A percentile compares a stretch with the other conserved stretches of the same genome.
These are phyloP conservation scores for Serendipita vermifera DNA, from an alignment of 768 basidiomycete species.

Conservation along the genomic window DNA sequence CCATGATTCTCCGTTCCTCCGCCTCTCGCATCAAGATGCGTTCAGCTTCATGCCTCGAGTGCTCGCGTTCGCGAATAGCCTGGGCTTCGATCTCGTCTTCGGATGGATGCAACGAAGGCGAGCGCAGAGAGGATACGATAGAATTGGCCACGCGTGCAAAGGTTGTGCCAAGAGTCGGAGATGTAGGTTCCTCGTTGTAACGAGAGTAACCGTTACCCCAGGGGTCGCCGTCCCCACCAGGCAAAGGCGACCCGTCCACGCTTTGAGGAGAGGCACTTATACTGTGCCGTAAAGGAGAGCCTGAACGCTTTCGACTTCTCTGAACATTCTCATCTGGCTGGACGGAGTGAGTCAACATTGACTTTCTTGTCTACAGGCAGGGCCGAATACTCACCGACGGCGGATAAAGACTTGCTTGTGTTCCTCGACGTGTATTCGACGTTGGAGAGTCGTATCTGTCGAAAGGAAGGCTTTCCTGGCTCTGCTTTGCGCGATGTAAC, in stretches of 20 bases:
- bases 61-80: slow-evolving; percentile 62
- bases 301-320: neutral
- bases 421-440: neutral
- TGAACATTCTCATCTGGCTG: slow-evolving; percentile 2
- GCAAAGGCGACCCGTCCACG: slow-evolving; percentile 12
- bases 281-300: slow-evolving; percentile 4
- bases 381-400: neutral
- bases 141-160: slow-evolving; percentile 64
- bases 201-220: slow-evolving; percentile 36
- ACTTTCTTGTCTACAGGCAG: neutral
- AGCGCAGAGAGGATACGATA: slow-evolving; percentile 41
- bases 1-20: slow-evolving; percentile 46
- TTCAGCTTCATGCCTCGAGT: slow-evolving; percentile 64
- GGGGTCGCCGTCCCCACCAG: slow-evolving; percentile 20
- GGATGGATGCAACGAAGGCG: slow-evolving; percentile 35
- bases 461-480: slow-evolving; percentile 1
- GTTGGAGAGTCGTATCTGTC: neutral
- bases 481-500: slow-evolving; percentile 1
- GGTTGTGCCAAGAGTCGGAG: slow-evolving; percentile 58
- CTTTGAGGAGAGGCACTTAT: slow-evolving; percentile 18
- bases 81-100: slow-evolving; percentile 76
- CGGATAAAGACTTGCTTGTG: slow-evolving; percentile 4
- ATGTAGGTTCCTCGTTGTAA: slow-evolving; percentile 37
- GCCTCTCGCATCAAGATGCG: slow-evolving; percentile 60
- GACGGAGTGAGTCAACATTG: neutral